A percentile compares a stretch with the other conserved stretches of the same genome.
Evolutionary conservation across 2,329 filamentous ascomycete genomes (phyloP).

Genomic region (Aspergillus sp.): DNA sequence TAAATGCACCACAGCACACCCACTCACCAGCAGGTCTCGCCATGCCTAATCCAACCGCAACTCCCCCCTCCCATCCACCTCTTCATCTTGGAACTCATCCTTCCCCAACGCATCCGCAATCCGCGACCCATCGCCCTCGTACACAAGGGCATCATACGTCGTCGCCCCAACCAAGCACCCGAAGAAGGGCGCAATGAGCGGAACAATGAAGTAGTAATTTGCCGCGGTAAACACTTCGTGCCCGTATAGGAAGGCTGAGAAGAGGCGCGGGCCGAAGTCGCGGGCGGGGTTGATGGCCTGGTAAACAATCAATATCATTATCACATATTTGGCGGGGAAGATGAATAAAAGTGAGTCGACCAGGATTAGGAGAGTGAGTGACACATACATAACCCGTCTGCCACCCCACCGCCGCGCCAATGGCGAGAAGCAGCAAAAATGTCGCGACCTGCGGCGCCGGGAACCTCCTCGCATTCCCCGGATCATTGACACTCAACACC

Average conservation of each 20-base stretch:
- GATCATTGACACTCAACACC: slow-evolving; percentile 31
- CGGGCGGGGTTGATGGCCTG: slow-evolving; percentile 38
- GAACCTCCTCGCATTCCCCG: slow-evolving; percentile 30
- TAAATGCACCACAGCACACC: too few species aligned
- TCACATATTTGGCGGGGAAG: too few species aligned
- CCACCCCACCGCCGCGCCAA: slow-evolving; percentile 38
- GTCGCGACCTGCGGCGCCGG: slow-evolving; percentile 32
- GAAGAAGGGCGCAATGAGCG: slow-evolving; percentile 33
- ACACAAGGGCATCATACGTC: slow-evolving; percentile 32
- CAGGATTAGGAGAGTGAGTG: too few species aligned
- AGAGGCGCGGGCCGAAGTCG: slow-evolving; percentile 37
- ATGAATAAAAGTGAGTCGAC: too few species aligned
- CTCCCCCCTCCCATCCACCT: background rate
- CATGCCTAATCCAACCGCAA: too few species aligned
- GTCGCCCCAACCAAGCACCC: slow-evolving; percentile 35
- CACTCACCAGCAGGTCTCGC: too few species aligned
- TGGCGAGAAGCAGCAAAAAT: slow-evolving; percentile 34
- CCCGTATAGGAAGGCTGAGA: slow-evolving; percentile 37
- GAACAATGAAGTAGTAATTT: slow-evolving; percentile 36
- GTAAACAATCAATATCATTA: background rate
- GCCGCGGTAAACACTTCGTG: slow-evolving; percentile 34
- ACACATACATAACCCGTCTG: slow-evolving; percentile 37
- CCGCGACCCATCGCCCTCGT: slow-evolving; percentile 38
- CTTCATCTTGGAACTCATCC: slow-evolving; percentile 16
- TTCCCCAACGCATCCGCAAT: slow-evolving; percentile 33